Conservation (phyloP, 2,329 filamentous ascomycete genomes). For the Fonsecaea monophora region DNA sequence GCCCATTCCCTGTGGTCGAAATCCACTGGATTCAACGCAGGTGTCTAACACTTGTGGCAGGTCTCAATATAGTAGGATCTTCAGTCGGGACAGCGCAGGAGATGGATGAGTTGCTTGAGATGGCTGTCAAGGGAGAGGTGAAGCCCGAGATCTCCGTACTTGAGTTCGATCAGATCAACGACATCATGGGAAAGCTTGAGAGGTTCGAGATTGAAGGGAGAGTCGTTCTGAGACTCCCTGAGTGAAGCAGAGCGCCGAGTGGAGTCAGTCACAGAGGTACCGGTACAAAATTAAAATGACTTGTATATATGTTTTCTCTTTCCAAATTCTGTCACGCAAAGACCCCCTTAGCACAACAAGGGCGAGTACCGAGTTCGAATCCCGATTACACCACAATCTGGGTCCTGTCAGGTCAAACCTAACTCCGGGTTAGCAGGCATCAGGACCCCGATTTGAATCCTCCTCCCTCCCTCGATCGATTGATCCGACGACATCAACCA, state of each 20-base stretch:
- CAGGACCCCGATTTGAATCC: neutral
- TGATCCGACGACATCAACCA: too few species aligned
- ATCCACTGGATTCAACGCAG: conserved; percentile 3
- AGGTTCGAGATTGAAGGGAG: conserved; percentile 53
- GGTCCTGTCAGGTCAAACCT: conserved; percentile 1
- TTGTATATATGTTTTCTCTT: neutral
- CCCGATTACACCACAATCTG: neutral
- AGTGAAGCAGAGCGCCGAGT: conserved; percentile 9
- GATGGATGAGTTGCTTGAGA: conserved; percentile 55
- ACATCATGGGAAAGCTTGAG: conserved; percentile 48
- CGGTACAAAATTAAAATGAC: neutral
- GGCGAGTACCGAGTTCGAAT: neutral
- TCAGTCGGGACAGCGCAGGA: conserved; percentile 54
- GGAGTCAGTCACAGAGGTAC: neutral
- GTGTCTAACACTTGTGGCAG: conserved; percentile 27
- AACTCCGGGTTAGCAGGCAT: neutral
- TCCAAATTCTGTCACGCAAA: neutral
- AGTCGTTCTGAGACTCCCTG: conserved; percentile 49
- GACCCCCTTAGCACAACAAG: conserved; percentile 3
- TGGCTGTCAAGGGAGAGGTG: conserved; percentile 53
- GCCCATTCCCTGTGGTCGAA: neutral
- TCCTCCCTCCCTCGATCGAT: neutral
- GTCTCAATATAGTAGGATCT: conserved; percentile 55
- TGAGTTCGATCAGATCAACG: conserved; percentile 51
- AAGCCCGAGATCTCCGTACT: conserved; percentile 50